phyloP scores from a whole-genome alignment of 1,139 yeast species.

The Taphrina wiesneri region DNA sequence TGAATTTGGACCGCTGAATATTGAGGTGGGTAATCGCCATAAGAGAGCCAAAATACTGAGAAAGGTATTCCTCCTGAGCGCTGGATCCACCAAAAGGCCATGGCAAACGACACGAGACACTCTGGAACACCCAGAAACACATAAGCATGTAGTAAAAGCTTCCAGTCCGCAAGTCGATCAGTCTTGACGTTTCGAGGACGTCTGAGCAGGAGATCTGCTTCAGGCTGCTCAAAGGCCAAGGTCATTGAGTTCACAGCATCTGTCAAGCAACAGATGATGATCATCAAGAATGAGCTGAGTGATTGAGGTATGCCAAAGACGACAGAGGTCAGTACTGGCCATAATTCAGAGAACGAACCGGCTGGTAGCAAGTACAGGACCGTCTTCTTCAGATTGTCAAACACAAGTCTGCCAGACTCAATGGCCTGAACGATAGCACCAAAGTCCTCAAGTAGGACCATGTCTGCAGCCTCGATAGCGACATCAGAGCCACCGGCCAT shows the following conservation, averaged over 20 bases:
- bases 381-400: conserved; percentile 56
- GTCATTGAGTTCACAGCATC: conserved; percentile 34
- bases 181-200: conserved; percentile 52
- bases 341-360: conserved; percentile 56
- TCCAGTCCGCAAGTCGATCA: conserved; percentile 52
- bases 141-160: conserved; percentile 52
- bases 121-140: conserved; percentile 52
- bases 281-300: conserved; percentile 57
- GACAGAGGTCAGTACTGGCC: conserved; percentile 56
- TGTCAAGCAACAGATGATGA: conserved; percentile 49
- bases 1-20: conserved; percentile 45
- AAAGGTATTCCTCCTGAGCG: conserved; percentile 49
- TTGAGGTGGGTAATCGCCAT: conserved; percentile 37
- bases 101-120: conserved; percentile 51
- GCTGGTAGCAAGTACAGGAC: conserved; percentile 58
- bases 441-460: conserved; percentile 51
- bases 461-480: conserved; percentile 61
- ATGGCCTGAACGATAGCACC: conserved; percentile 55
- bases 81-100: conserved; percentile 51
- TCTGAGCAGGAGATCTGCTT: conserved; percentile 51
- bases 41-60: conserved; percentile 48
- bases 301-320: conserved; percentile 57
- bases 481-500: conserved; percentile 57
- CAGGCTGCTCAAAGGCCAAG: conserved; percentile 48
- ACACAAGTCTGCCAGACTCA: conserved; percentile 54